Conservation (phyloP, 495 filamentous ascomycete genomes). For the Aspergillus cavernicola region DNA sequence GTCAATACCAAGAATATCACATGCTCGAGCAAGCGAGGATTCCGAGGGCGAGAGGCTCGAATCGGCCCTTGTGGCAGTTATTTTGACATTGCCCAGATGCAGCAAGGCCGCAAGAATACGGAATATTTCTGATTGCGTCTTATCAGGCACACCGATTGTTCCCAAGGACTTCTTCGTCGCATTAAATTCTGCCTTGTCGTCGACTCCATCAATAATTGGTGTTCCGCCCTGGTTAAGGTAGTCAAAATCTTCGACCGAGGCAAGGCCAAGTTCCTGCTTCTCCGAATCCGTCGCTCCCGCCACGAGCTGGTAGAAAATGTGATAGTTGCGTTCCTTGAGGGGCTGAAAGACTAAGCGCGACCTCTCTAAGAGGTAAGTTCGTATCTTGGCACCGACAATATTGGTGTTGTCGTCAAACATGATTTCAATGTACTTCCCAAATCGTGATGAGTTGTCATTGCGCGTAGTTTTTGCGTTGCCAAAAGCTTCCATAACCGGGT, state of each 20-base stretch:
- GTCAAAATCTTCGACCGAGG: constrained; percentile 84
- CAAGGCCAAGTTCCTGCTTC: constrained; percentile 68
- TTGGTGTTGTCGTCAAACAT: constrained; percentile 95
- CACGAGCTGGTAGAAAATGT: constrained; percentile 98
- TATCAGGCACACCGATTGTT: constrained; percentile 78
- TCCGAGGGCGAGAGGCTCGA: constrained; percentile 78
- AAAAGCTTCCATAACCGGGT: constrained; percentile 99
- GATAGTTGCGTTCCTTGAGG: constrained; percentile 95
- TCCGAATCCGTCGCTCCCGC: constrained; percentile 89
- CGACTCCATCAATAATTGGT: constrained; percentile 88
- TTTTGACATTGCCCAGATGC: constrained; percentile 95
- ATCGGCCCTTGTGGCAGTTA: constrained; percentile 83
- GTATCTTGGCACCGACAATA: constrained; percentile 95
- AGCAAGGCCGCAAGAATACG: constrained; percentile 86
- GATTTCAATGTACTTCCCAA: constrained; percentile 99
- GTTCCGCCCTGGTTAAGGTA: constrained; percentile 95
- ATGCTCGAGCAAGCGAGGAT: constrained; percentile 75
- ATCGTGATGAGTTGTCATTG: constrained; percentile 98
- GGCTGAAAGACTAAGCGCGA: constrained; percentile 98
- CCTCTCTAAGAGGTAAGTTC: constrained; percentile 92
- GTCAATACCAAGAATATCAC: constrained; percentile 84
- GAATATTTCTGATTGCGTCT: constrained; percentile 81
- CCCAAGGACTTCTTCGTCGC: constrained; percentile 80
- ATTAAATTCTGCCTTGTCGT: constrained; percentile 89
- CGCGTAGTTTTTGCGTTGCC: constrained; percentile 98